These are phyloP conservation scores for Nidularia pulvinata DNA, from an alignment of 768 basidiomycete genomes.

Conservation along the genomic window DNA sequence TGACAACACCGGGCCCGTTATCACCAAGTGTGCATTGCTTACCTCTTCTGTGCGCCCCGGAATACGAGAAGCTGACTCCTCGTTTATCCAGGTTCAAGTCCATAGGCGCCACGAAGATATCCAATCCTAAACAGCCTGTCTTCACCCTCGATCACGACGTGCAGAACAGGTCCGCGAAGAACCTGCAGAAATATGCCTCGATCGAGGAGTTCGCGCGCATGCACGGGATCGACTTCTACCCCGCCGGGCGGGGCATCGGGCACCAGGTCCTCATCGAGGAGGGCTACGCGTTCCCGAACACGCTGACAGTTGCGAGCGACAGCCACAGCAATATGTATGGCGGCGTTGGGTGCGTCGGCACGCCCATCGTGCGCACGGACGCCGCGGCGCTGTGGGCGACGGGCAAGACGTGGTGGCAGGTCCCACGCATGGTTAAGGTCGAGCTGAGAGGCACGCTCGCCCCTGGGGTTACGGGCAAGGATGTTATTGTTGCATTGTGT, in stretches of 20 bases:
- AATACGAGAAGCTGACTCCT: slow-evolving; percentile 1
- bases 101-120: slow-evolving; percentile 85
- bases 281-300: slow-evolving; percentile 96
- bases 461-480: slow-evolving; percentile 95
- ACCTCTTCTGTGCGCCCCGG: not conserved
- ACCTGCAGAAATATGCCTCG: slow-evolving; percentile 87
- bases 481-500: slow-evolving; percentile 96
- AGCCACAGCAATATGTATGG: slow-evolving; percentile 99
- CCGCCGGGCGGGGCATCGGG: slow-evolving; percentile 96
- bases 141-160: slow-evolving; percentile 99
- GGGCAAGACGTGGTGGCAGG: slow-evolving; percentile 99
- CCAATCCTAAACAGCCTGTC: slow-evolving; percentile 82
- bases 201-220: slow-evolving; percentile 90
- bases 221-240: slow-evolving; percentile 92
- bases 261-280: slow-evolving; percentile 98
- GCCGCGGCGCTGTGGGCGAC: slow-evolving; percentile 98
- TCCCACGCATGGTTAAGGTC: slow-evolving; percentile 95
- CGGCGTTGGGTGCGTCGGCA: slow-evolving; percentile 95
- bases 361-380: slow-evolving; percentile 95
- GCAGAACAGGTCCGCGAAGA: slow-evolving; percentile 91
- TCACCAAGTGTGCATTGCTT: slow-evolving; percentile 76
- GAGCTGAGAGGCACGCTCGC: slow-evolving; percentile 82
- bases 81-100: slow-evolving; percentile 76
- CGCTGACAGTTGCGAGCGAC: slow-evolving; percentile 94
- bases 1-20: slow-evolving; percentile 98